Evolutionary conservation across 805 yeast genomes (phyloP), one percentile per base, ranked within the genome.

Genomic region (Yamadazyma nakazawae): DNA sequence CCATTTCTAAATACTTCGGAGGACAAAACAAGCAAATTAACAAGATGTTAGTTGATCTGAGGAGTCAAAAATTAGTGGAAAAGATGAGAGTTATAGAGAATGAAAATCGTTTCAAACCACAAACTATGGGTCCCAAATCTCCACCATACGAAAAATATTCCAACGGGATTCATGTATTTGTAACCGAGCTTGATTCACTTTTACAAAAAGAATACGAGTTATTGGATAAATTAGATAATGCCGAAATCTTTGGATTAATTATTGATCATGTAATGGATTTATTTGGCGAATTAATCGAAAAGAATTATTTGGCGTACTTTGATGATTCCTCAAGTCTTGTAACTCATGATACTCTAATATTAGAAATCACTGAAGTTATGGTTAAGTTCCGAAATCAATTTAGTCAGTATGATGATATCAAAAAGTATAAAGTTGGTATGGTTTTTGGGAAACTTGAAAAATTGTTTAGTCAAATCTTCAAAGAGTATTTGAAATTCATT

Each of bases 61-160:
- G 70, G 32, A 47, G 61, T 37, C 42, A 32, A 11, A 64, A 68
- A 30, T 66, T 82, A 24, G 50, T 61, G 2, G 75, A 69, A 25
- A 67, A 71, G 37, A 61, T 83, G 61, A 74, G 69, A 5, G 69
- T 71, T 11, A 50, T 76, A 2, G 52, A 52, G 40, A 9, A 26
- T 14, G 30, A 35, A 9, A 16, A 31, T 42, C 37, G 37, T 16
- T 51, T 45, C 50, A 68, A 53, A 72, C 74, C 34, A 61, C 63
- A 24, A 74, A 68, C 49, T 37, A 36, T 47, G 31, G 53, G 51
- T 12, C 53, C 52, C 13, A 52, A 44, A 41, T 18, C 47, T 8
- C 56, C 67, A 10, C 85, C 80, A 1, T 86, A 78, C 62, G 82
- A 78, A 58, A 79, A 73, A 59, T 88, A 82, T 3, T 74, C 77